phyloP scores from a whole-genome alignment of 768 basidiomycete genomes.

The Suillus weaverae region DNA sequence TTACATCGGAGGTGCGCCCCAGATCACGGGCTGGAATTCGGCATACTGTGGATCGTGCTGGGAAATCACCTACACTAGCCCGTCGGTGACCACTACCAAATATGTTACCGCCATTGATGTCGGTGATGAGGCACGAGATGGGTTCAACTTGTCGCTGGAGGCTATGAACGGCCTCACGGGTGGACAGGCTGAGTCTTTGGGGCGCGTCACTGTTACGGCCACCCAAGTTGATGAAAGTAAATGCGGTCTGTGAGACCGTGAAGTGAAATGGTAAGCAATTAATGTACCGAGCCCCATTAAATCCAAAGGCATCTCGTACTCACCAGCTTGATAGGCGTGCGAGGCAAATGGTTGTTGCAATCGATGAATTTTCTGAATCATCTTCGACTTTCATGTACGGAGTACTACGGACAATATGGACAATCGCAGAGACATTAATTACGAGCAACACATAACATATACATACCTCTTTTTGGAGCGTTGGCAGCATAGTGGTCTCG shows the following conservation, averaged over 20 bases:
- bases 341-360: not conserved
- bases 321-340: not conserved
- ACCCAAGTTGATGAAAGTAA: conserved; percentile 14
- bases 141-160: conserved; percentile 38
- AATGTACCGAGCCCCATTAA: not conserved
- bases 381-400: not conserved
- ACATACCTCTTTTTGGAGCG: not conserved
- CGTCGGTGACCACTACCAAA: conserved; percentile 36
- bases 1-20: conserved; percentile 54
- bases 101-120: conserved; percentile 55
- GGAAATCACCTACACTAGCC: conserved; percentile 48
- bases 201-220: conserved; percentile 25
- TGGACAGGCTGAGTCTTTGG: conserved; percentile 26
- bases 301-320: not conserved
- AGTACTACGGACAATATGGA: not conserved
- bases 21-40: conserved; percentile 52
- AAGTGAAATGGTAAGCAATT: not conserved
- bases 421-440: not conserved
- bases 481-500: not conserved
- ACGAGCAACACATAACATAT: not conserved
- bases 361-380: not conserved
- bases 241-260: conserved; percentile 16
- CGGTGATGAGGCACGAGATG: conserved; percentile 25
- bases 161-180: conserved; percentile 39
- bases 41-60: conserved; percentile 60